Evolutionary conservation across 1,284 basidiomycete species (phyloP).

Genomic region (Heliocybe sulcata): DNA sequence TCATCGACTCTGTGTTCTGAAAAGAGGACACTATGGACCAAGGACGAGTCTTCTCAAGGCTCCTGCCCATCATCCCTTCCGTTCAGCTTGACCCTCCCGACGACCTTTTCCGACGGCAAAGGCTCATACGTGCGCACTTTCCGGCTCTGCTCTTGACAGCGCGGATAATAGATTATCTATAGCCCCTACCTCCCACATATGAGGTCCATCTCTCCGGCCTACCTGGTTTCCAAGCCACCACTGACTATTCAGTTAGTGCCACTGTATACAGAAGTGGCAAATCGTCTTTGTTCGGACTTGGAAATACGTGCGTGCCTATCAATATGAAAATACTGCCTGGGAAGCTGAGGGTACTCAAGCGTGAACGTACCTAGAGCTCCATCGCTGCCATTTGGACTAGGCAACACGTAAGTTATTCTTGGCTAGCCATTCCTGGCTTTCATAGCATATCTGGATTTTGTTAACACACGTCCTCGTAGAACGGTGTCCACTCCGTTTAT

Average conservation of each 20-base stretch:
- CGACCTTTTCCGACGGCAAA: constrained; percentile 46
- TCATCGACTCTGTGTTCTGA: constrained; percentile 44
- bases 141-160: constrained; percentile 4
- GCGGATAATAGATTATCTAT: constrained; percentile 1
- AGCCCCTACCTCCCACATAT: constrained; percentile 62
- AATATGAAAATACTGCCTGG: neutral
- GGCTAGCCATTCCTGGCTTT: neutral
- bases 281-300: constrained; percentile 31
- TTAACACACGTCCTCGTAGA: constrained; percentile 22
- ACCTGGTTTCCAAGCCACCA: constrained; percentile 57
- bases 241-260: constrained; percentile 50
- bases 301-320: constrained; percentile 24
- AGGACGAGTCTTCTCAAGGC: constrained; percentile 24
- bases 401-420: constrained; percentile 19
- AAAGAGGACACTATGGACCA: constrained; percentile 49
- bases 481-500: constrained; percentile 52
- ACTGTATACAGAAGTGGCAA: constrained; percentile 34
- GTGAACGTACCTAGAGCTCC: constrained; percentile 2
- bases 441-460: constrained; percentile 2
- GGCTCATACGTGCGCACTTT: constrained; percentile 45
- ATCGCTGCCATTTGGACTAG: constrained; percentile 31
- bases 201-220: constrained; percentile 53
- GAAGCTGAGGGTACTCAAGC: neutral
- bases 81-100: constrained; percentile 51
- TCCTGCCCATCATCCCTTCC: constrained; percentile 44